Conservation (phyloP, 2,329 filamentous ascomycete genomes). For the Alternaria gaisen region DNA sequence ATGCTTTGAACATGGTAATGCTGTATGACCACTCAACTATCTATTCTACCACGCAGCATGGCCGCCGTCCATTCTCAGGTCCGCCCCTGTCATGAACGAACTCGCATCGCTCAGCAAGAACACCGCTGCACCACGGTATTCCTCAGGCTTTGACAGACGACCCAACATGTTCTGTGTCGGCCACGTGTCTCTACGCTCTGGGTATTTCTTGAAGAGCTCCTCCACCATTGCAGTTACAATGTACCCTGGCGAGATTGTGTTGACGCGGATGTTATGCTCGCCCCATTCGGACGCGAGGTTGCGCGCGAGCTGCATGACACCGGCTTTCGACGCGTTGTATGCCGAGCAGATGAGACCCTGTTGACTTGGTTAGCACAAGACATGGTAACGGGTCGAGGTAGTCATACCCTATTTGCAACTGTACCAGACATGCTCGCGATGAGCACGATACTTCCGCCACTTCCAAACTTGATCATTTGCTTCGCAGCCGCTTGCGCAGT, state of each 20-base stretch:
- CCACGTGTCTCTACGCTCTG: slow-evolving; percentile 74
- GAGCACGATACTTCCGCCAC: slow-evolving; percentile 68
- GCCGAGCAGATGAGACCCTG: slow-evolving; percentile 72
- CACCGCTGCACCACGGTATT: slow-evolving; percentile 51
- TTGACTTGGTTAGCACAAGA: slow-evolving; percentile 21
- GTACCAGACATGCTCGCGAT: slow-evolving; percentile 71
- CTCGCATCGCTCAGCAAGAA: slow-evolving; percentile 53
- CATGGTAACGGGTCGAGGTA: not conserved
- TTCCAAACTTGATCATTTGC: slow-evolving; percentile 69
- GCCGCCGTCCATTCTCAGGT: slow-evolving; percentile 52
- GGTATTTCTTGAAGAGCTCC: slow-evolving; percentile 77
- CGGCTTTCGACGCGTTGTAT: slow-evolving; percentile 81
- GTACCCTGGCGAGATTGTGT: slow-evolving; percentile 82
- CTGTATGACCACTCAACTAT: not conserved
- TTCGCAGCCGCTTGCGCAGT: slow-evolving; percentile 69
- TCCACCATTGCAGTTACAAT: slow-evolving; percentile 86
- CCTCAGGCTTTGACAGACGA: slow-evolving; percentile 44
- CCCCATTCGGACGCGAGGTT: slow-evolving; percentile 80
- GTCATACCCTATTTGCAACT: slow-evolving; percentile 69
- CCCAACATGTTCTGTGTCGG: slow-evolving; percentile 85
- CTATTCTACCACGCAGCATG: slow-evolving; percentile 48
- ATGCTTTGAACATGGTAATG: not conserved
- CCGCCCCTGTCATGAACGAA: slow-evolving; percentile 53
- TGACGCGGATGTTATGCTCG: slow-evolving; percentile 75
- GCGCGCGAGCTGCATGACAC: slow-evolving; percentile 74